phyloP scores from a whole-genome alignment of 2,329 filamentous ascomycete species.

The Drechslera avenae region DNA sequence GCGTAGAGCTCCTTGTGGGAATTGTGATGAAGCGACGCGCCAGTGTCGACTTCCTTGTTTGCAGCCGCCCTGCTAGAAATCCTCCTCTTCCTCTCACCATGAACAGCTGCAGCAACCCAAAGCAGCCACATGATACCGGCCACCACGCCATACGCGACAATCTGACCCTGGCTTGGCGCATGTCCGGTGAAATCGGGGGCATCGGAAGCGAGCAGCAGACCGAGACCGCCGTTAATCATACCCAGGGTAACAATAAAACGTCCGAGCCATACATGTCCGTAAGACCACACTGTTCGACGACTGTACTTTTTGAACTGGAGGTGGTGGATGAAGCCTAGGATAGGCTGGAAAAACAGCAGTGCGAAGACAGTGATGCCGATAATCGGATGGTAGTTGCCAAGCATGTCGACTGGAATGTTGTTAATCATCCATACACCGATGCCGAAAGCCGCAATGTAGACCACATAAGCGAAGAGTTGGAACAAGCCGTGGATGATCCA shows the following conservation, averaged over 20 bases:
- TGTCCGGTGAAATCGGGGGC: slow-evolving; percentile 32
- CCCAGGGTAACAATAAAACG: slow-evolving; percentile 57
- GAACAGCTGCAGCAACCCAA: slow-evolving; percentile 36
- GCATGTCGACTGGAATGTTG: slow-evolving; percentile 29
- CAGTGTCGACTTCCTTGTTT: slow-evolving; percentile 17
- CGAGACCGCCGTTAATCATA: slow-evolving; percentile 62
- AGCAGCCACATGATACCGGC: slow-evolving; percentile 44
- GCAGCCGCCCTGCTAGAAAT: slow-evolving; percentile 11
- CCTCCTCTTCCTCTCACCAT: slow-evolving; percentile 32
- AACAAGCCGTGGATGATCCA: slow-evolving; percentile 52
- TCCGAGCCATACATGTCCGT: slow-evolving; percentile 62
- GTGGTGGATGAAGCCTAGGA: slow-evolving; percentile 60
- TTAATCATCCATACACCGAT: slow-evolving; percentile 58
- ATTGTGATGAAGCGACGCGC: slow-evolving; percentile 3
- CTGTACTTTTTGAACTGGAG: slow-evolving; percentile 55
- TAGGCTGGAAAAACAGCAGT: slow-evolving; percentile 60
- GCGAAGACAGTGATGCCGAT: slow-evolving; percentile 60
- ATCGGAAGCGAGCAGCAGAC: slow-evolving; percentile 48
- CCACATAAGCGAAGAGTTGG: slow-evolving; percentile 55
- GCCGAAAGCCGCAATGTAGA: slow-evolving; percentile 57
- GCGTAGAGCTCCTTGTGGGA: slow-evolving; percentile 27
- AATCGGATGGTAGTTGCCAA: slow-evolving; percentile 55
- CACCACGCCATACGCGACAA: slow-evolving; percentile 42
- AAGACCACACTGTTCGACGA: slow-evolving; percentile 53
- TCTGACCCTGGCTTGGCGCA: slow-evolving; percentile 31